phyloP scores from a whole-genome alignment of 2,329 filamentous ascomycete species.

The Epichloe aotearoae region DNA sequence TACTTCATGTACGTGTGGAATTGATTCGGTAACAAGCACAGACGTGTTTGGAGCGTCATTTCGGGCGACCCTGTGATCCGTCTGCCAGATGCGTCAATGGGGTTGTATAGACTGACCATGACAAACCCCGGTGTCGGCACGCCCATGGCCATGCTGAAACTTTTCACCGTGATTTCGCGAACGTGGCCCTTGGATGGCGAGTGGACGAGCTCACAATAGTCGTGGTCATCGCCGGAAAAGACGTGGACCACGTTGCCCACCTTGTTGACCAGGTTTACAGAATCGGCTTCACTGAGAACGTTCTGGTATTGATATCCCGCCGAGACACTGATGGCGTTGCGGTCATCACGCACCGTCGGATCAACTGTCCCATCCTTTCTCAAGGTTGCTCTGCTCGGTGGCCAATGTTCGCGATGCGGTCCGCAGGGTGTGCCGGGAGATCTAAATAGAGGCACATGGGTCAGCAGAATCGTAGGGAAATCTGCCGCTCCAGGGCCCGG shows the following conservation, averaged over 20 bases:
- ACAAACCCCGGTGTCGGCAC: constrained; percentile 77
- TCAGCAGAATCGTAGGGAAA: constrained; percentile 78
- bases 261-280: constrained; percentile 59
- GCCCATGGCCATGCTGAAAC: constrained; percentile 92
- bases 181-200: constrained; percentile 51
- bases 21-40: constrained; percentile 85
- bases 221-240: constrained; percentile 94
- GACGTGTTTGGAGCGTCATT: constrained; percentile 68
- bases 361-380: constrained; percentile 33
- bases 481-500: constrained; percentile 37
- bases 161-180: constrained; percentile 88
- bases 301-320: constrained; percentile 95
- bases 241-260: constrained; percentile 73
- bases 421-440: constrained; percentile 76
- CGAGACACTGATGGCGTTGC: constrained; percentile 65
- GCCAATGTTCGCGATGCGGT: constrained; percentile 70
- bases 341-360: constrained; percentile 23
- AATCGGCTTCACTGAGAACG: constrained; percentile 66
- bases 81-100: constrained; percentile 50
- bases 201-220: constrained; percentile 88
- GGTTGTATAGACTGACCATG: constrained; percentile 85
- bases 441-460: constrained; percentile 83
- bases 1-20: constrained; percentile 75
- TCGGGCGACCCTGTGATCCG: constrained; percentile 29
- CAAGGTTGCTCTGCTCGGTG: constrained; percentile 46